Evolutionary conservation across 306 rosid species (phyloP), one percentile per base, ranked within the genome.

Genomic region (Quercus mongolica): DNA sequence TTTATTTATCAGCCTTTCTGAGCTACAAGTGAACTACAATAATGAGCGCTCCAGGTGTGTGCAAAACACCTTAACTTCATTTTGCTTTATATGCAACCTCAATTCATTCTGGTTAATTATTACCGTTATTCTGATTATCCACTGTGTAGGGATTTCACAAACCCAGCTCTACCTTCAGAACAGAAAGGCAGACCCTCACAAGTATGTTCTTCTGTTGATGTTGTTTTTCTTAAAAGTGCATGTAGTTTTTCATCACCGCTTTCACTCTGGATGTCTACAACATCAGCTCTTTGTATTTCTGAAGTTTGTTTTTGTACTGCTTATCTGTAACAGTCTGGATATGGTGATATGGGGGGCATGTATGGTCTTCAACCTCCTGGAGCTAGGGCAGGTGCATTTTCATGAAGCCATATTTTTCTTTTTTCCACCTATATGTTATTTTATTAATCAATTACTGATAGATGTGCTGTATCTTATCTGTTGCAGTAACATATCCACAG

Each of bases 11-110:
- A 96, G 99, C 89, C 99, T 96, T 82, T 98, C 93, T 49, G 99
- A 96, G 82, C 88, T 96, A 75, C 99, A 96, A 86, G 99, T 96
- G 84, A 93, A 96, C 90, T 96, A 81, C 88, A 96, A 96, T 65
- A 96, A 93, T 86, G 99, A 96, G 64, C 99, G 99, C 31, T 96
- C 99, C 73, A 96, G 99, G 99, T 92, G 83, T 72, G 80, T 86
- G 72, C 72, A n/a, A 68, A 35, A 46, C 72, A 35, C 52, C 20
- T 69, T 84, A 63, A 73, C 65, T 78, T 80, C 55, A 33, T 10
- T 61, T 35, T 58, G 46, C 71, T 65, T 67, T 35, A 31, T 76
- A 18, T 69, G 30, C 74, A 74, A 58, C 23, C 56, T 80, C 56
- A 63, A 12, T 44, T 44, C 38, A 21, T 26, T 41, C 73, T 69